Evolutionary conservation across 2,329 filamentous ascomycete genomes (phyloP), one percentile per base, ranked within the genome.

Genomic region (Shiraia sp.): DNA sequence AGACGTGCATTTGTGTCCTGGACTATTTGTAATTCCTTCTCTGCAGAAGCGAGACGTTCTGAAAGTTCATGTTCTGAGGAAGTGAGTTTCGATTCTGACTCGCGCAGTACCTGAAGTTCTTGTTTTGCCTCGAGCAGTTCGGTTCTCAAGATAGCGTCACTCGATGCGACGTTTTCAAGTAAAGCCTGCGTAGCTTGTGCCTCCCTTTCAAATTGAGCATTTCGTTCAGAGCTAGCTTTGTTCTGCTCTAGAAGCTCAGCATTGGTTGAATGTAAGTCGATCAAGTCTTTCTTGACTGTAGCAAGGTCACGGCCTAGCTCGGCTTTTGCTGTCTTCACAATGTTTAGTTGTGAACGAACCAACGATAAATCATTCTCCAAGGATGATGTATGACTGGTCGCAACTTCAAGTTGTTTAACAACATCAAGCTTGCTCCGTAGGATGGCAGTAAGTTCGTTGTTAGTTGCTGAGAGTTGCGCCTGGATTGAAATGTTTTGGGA

Each of bases 1-100:
- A 70, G 50, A 1, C 51, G 51, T 27, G 57, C 35, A 36, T 70
- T 70, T 6, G 63, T 61, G 4, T 57, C 42, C 23, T 51, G 53
- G 1, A 68, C 57, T 10, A 41, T 54, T 6, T 48, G 30, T 12
- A 70, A 45, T 16, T 70, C 64, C 13, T 63, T 47, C 39, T 69
- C 67, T 3, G 66, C 63, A 16, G 53, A 47, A 2, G 54, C 44
- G 19, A 70, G 53, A 19, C 62, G 59, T 8, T 38, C 31, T 4
- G 51, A 22, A 6, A 70, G 43, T 26, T 57, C 53, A n/a, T 56
- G 57, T 36, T 69, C 65, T 7, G 60, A 64, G 23, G 53, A 35
- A 15, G 63, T 57, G 10, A 64, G 51, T 28, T 58, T 52, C 4
- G 44, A 35, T 10, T 65, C 66, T 4, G 58, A 51, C 10, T 55